These are phyloP conservation scores for Psilocybe azurescens DNA, from an alignment of 768 basidiomycete species.

Conservation along the genomic window DNA sequence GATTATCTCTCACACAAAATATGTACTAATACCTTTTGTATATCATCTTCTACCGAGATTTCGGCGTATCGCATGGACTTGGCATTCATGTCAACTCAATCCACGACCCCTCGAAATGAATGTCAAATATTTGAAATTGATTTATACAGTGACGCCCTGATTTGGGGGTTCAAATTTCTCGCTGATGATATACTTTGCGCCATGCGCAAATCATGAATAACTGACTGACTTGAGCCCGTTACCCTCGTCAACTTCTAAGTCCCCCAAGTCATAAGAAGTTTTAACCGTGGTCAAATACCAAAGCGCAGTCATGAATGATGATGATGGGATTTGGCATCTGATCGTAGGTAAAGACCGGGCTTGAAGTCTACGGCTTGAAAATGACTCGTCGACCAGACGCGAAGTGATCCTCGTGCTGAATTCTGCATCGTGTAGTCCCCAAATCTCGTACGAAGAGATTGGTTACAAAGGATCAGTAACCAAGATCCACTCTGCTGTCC, in stretches of 20 bases:
- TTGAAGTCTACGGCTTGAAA: background rate
- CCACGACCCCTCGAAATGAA: background rate
- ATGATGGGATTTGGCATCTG: background rate
- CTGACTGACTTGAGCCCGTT: background rate
- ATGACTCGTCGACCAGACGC: background rate
- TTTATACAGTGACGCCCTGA: background rate
- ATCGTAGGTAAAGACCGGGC: background rate
- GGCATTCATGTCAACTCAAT: background rate
- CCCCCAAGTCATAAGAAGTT: no score
- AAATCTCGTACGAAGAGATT: background rate
- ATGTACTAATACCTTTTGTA: constrained; percentile 21
- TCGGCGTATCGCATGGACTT: background rate
- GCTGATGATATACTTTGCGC: background rate
- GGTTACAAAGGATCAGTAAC: background rate
- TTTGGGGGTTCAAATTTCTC: background rate
- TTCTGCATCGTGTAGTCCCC: background rate
- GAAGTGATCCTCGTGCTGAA: background rate
- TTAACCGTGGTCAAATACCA: background rate
- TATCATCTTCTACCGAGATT: constrained; percentile 10
- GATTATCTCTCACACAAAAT: constrained; percentile 18
- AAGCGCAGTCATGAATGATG: background rate
- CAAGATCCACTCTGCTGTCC: background rate
- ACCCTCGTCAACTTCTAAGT: background rate
- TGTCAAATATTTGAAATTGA: background rate
- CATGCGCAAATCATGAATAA: background rate